Percentiles rank a stretch among this genome's conserved stretches.
Evolutionary conservation across 208 protist genomes (phyloP).

Genomic region (Willaertia magna): DNA sequence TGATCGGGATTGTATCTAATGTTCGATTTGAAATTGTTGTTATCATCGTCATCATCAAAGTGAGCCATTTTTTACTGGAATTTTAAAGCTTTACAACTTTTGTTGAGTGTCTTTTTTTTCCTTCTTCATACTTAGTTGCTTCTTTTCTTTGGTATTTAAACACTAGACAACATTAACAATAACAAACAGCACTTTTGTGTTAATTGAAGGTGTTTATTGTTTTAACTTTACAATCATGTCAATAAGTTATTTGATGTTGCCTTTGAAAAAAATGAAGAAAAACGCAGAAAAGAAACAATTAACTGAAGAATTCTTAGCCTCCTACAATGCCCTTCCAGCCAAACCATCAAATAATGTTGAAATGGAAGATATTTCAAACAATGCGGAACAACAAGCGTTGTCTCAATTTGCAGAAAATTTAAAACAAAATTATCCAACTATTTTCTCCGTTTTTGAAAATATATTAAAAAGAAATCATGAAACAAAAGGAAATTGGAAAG

Average conservation of each 20-base stretch:
- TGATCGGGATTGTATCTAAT: not conserved
- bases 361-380: not conserved
- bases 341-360: not conserved
- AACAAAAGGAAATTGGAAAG: not conserved
- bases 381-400: not conserved
- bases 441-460: not conserved
- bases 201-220: too few species aligned
- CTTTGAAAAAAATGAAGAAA: not conserved
- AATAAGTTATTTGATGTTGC: too few species aligned
- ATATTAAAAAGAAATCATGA: not conserved
- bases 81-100: too few species aligned
- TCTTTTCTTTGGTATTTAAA: too few species aligned
- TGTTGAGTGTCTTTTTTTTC: too few species aligned
- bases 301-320: too few species aligned
- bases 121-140: too few species aligned
- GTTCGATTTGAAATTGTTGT: not conserved
- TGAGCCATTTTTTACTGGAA: not conserved
- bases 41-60: not conserved
- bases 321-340: too few species aligned
- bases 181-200: too few species aligned
- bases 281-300: not conserved
- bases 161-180: too few species aligned
- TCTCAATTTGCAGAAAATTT: not conserved
- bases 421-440: not conserved
- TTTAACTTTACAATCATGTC: too few species aligned